A percentile compares a stretch with the other conserved stretches of the same genome.
phyloP scores from a whole-genome alignment of 768 basidiomycete species.

The Lactarius deliciosus region DNA sequence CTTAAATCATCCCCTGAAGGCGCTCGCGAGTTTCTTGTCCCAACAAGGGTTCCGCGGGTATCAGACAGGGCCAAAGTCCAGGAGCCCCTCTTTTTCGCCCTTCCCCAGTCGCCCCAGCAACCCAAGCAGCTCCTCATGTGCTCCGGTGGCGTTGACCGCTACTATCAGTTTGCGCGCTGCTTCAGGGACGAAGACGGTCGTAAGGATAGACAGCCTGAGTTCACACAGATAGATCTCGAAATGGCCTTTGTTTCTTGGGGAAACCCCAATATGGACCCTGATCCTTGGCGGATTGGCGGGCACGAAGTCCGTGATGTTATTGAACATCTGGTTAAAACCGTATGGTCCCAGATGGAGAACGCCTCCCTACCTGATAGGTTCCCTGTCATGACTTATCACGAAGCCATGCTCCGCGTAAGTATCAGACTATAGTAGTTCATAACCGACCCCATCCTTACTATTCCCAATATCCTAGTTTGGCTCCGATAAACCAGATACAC shows the following conservation, averaged over 20 bases:
- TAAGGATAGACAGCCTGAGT: conserved; percentile 94
- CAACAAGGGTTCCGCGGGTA: conserved; percentile 19
- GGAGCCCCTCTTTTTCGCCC: conserved; percentile 70
- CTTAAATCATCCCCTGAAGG: conserved; percentile 93
- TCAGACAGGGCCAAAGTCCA: conserved; percentile 35
- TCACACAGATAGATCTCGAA: conserved; percentile 95
- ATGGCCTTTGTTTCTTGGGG: conserved; percentile 95
- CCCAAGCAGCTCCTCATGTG: conserved; percentile 92
- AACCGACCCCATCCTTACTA: conserved; percentile 28
- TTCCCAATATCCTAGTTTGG: conserved; percentile 61
- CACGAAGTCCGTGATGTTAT: conserved; percentile 75
- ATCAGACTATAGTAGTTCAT: conserved; percentile 12
- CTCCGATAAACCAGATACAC: conserved; percentile 91
- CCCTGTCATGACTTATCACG: conserved; percentile 81
- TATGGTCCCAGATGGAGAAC: conserved; percentile 74
- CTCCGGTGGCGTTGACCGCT: conserved; percentile 85
- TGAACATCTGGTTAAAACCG: conserved; percentile 67
- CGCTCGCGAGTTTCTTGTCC: conserved; percentile 66
- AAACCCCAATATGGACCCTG: conserved; percentile 27
- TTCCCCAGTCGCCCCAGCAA: conserved; percentile 94
- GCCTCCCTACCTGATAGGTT: conserved; percentile 62
- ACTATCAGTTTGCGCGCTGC: conserved; percentile 91
- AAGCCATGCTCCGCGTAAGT: conserved; percentile 87
- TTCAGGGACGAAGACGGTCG: conserved; percentile 96
- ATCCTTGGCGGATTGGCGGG: conserved; percentile 84